Conservation (phyloP, 164 flowering plant genomes). For the Vitis cinerea region DNA sequence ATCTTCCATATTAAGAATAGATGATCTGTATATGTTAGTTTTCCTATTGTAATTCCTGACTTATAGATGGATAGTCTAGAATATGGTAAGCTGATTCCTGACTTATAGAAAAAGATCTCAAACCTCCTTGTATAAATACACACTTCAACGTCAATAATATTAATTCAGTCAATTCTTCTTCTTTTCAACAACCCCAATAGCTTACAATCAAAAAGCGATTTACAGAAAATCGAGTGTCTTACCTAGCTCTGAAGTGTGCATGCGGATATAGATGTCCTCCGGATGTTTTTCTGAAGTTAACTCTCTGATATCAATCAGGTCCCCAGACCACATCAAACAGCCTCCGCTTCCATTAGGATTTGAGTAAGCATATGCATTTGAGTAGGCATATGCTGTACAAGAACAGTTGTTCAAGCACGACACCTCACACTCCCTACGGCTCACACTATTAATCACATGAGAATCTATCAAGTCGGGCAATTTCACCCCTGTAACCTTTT, state of each 20-base stretch:
- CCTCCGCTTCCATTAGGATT: neutral
- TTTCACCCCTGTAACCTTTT: neutral
- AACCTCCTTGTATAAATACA: no score
- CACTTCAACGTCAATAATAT: no score
- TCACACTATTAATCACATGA: neutral
- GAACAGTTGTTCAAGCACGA: constrained; percentile 1
- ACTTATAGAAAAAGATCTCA: no score
- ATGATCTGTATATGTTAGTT: no score
- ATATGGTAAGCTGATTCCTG: no score
- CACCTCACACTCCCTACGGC: neutral
- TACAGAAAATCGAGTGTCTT: neutral
- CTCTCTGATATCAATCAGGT: neutral
- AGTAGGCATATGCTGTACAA: neutral
- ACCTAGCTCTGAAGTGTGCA: neutral
- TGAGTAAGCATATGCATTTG: no score
- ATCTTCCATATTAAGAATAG: no score
- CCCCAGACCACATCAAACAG: neutral
- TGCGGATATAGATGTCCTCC: neutral
- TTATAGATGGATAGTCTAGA: no score
- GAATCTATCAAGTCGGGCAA: neutral
- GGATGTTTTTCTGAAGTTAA: neutral
- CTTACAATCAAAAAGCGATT: no score
- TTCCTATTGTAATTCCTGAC: no score
- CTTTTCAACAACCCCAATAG: no score
- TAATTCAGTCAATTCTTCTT: no score